Percentiles rank a stretch among this genome's conserved stretches.
These are phyloP conservation scores for Globisporangium radiosum DNA, from an alignment of 352 stramenopile genomes.

Conservation along the genomic window DNA sequence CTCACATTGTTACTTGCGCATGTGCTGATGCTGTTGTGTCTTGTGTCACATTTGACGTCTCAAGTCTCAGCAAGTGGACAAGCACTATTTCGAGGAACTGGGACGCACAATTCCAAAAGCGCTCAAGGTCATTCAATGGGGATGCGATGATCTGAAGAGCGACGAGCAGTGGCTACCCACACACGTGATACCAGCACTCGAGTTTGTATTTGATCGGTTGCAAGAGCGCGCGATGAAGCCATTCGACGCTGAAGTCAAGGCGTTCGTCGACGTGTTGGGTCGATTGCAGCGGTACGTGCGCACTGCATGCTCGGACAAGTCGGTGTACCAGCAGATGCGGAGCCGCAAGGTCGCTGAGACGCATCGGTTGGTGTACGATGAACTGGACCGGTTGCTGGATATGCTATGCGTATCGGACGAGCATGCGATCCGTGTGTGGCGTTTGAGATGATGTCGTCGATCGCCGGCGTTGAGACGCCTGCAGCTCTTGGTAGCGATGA, in stretches of 20 bases:
- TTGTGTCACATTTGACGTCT: too few species aligned
- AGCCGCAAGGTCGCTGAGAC: slow-evolving; percentile 1
- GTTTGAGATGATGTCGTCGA: neutral
- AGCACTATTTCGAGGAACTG: slow-evolving; percentile 3
- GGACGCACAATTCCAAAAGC: neutral
- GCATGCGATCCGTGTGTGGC: slow-evolving; percentile 1
- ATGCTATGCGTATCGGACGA: neutral
- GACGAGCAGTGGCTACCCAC: neutral
- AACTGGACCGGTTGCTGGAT: slow-evolving; percentile 8
- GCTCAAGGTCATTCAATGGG: neutral
- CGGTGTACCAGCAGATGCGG: neutral
- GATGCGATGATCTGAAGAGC: neutral
- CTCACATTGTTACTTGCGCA: too few species aligned
- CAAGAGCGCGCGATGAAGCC: neutral
- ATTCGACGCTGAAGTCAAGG: neutral
- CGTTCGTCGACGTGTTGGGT: neutral
- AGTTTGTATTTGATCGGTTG: neutral
- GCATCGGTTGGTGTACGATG: slow-evolving; percentile 2
- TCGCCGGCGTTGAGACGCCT: neutral
- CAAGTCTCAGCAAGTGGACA: neutral
- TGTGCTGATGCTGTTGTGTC: too few species aligned
- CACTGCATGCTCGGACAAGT: slow-evolving; percentile 1
- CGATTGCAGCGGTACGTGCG: neutral
- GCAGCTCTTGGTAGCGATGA: neutral
- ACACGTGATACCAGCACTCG: neutral